Evolutionary conservation across 139 green algal genomes (phyloP), one percentile per base, ranked within the genome.

Genomic region (Chlamydomonas schloesseri): DNA sequence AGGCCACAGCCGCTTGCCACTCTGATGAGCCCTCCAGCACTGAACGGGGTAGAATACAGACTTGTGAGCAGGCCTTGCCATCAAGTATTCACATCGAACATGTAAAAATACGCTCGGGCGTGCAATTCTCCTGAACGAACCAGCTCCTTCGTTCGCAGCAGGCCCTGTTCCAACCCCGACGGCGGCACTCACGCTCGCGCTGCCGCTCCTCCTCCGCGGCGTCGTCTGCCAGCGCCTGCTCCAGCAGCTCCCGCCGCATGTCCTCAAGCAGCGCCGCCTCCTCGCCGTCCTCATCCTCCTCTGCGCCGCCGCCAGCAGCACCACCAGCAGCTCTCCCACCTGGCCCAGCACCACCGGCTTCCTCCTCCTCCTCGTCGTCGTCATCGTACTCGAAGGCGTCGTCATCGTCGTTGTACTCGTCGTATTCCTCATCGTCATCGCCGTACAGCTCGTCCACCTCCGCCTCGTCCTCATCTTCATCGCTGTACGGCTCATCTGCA

Each of bases 381-480:
- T 64, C 68, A n/a, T 67, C 81, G 53, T 71, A 31, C 28, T 58
- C 34, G 0, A 26, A 31, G 17, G 47, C 71, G 58, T 71, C 71
- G 20, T 76, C 68, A 46, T 28, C 65, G 21, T 57, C 78, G 18
- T 3, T 31, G 29, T 21, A 31, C 14, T 37, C 62, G 75, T 71
- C 69, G 74, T 81, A 55, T 21, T 57, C 53, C 18, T 84, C 78
- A 62, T 84, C 78, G 0, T 62, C 55, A 62, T 84, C 78, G 0
- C 33, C 55, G 14, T 65, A 46, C 55, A 18, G 23, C 34, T 71
- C 55, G 17, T 72, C 81, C 28, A 57, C 62, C 15, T 78, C 83
- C 15, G n/a, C 68, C 15, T 82, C 82, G 4, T 68, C 82, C 62
- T 68, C 82, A 9, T 71, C 60, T 31, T 64, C 82, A 62, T 67